Evolutionary conservation across 805 yeast genomes (phyloP).

Genomic region (Wickerhamiella vanderwaltii): DNA sequence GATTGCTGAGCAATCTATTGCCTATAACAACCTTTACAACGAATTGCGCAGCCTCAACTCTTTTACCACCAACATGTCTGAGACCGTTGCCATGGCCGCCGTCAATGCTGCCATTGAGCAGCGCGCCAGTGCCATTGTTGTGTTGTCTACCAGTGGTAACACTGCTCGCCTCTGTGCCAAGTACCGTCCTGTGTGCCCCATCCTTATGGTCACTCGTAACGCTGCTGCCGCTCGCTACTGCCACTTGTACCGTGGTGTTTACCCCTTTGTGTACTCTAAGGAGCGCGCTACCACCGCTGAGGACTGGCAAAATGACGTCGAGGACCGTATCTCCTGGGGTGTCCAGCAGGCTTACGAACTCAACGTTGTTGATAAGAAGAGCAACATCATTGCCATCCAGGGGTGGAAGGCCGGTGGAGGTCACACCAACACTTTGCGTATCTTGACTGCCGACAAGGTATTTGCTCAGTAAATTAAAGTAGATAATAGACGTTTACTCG

Average conservation of each 20-base stretch:
- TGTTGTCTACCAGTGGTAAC: constrained; percentile 86
- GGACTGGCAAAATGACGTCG: constrained; percentile 95
- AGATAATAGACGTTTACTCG: too few relatives aligned
- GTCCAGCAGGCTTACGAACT: constrained; percentile 76
- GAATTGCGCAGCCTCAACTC: constrained; percentile 77
- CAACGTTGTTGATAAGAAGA: constrained; percentile 79
- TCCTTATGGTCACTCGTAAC: constrained; percentile 96
- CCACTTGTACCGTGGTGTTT: constrained; percentile 96
- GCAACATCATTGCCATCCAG: constrained; percentile 85
- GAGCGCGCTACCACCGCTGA: constrained; percentile 39
- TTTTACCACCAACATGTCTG: constrained; percentile 85
- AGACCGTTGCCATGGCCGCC: constrained; percentile 95
- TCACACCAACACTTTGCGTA: constrained; percentile 97
- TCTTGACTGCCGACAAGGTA: constrained; percentile 26
- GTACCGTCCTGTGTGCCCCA: constrained; percentile 96
- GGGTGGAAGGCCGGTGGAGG: constrained; percentile 99
- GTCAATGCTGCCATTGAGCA: constrained; percentile 95
- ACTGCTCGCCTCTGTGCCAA: constrained; percentile 94
- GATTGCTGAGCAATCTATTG: constrained; percentile 93
- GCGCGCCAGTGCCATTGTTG: constrained; percentile 91
- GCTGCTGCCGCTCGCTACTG: constrained; percentile 84
- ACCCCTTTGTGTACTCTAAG: constrained; percentile 79
- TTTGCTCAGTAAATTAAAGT: too few relatives aligned
- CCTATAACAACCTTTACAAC: constrained; percentile 69
- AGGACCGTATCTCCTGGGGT: constrained; percentile 87